phyloP scores from a whole-genome alignment of 164 flowering plant genomes.

The Tinospora cordifolia region DNA sequence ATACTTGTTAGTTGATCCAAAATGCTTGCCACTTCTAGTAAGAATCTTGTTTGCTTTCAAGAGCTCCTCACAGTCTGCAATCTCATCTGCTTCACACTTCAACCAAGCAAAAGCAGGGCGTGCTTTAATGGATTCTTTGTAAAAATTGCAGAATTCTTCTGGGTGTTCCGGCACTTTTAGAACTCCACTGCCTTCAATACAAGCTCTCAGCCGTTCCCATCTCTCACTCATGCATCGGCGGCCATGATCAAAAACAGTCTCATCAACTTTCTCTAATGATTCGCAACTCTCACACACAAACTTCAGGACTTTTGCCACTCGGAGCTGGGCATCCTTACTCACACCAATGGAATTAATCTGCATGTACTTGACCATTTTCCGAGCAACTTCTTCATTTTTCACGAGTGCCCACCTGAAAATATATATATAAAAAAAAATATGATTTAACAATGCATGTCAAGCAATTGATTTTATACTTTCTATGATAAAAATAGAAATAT shows the following conservation, averaged over 20 bases:
- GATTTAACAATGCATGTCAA: too few species aligned
- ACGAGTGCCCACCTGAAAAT: constrained; percentile 61
- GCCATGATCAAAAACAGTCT: constrained; percentile 34
- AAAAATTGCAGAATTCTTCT: constrained; percentile 29
- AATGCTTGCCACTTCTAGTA: constrained; percentile 52
- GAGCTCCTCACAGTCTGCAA: constrained; percentile 51
- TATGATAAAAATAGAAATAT: too few species aligned
- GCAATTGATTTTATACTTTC: too few species aligned
- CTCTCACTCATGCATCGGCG: constrained; percentile 31
- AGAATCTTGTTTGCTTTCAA: constrained; percentile 44
- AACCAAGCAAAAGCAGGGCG: constrained; percentile 89
- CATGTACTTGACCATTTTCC: constrained; percentile 42
- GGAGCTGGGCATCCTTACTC: constrained; percentile 53
- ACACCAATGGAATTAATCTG: constrained; percentile 51
- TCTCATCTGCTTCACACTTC: constrained; percentile 42
- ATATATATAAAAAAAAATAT: too few species aligned
- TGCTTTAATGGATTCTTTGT: constrained; percentile 14
- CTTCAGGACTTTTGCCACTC: constrained; percentile 48
- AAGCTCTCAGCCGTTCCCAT: constrained; percentile 43
- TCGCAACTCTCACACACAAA: constrained; percentile 33
- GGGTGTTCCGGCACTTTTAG: constrained; percentile 47
- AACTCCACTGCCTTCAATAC: constrained; percentile 25
- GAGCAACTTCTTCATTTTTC: constrained; percentile 47
- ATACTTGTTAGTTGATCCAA: constrained; percentile 30
- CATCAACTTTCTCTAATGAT: neutral